phyloP scores from a whole-genome alignment of 2,329 filamentous ascomycete species.

The Seiridium unicorne region DNA sequence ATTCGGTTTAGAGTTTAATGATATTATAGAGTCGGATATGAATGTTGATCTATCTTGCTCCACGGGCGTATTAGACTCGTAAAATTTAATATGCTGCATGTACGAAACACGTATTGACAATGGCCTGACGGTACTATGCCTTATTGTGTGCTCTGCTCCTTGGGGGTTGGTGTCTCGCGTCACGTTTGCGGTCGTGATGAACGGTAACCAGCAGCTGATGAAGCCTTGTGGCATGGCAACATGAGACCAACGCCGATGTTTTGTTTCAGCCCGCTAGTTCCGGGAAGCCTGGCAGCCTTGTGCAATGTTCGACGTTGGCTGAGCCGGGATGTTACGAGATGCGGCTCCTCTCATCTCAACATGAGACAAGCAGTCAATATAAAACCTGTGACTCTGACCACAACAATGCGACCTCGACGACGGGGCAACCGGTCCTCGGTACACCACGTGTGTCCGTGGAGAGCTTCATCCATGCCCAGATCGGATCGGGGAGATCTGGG shows the following conservation, averaged over 20 bases:
- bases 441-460: neutral
- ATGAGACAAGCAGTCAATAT: conserved; percentile 4
- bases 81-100: neutral
- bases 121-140: too few species aligned
- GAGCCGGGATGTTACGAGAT: neutral
- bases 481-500: neutral
- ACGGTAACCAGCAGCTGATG: neutral
- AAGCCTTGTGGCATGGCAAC: neutral
- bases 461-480: neutral
- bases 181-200: neutral
- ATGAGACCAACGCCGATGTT: neutral
- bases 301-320: conserved; percentile 2
- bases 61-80: neutral
- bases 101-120: too few species aligned
- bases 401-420: neutral
- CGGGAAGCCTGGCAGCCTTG: neutral
- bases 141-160: neutral
- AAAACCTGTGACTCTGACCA: neutral
- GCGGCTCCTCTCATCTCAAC: conserved; percentile 4
- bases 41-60: neutral
- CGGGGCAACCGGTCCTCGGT: neutral
- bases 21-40: neutral
- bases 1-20: neutral
- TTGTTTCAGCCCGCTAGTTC: neutral
- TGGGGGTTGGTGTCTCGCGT: neutral